These are phyloP conservation scores for Acanthamoeba divionensis DNA, from an alignment of 208 protist species.

Conservation along the genomic window DNA sequence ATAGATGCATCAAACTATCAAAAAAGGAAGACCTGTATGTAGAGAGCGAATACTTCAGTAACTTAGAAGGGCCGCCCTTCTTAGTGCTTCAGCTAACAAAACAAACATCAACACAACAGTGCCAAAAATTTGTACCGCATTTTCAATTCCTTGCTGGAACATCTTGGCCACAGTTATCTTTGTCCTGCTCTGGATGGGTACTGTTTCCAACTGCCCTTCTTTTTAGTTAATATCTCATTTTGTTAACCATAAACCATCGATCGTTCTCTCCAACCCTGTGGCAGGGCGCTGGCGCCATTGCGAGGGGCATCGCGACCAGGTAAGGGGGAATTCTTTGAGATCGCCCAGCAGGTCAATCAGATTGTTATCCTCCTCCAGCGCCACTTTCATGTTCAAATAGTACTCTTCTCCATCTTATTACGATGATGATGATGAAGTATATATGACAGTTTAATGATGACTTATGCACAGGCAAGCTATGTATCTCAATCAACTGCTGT, in stretches of 20 bases:
- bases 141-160: not conserved
- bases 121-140: not conserved
- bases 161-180: conserved; percentile 19
- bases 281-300: not conserved
- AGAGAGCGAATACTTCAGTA: not conserved
- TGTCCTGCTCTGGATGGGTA: conserved; percentile 3
- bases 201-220: not conserved
- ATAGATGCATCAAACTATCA: conserved; percentile 21
- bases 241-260: not conserved
- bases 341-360: conserved; percentile 28
- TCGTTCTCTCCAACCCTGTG: not conserved
- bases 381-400: conserved; percentile 27
- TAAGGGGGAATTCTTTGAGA: not conserved
- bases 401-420: not conserved
- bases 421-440: too few species aligned
- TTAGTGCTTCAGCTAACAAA: not conserved
- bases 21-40: not conserved
- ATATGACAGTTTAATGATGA: too few species aligned
- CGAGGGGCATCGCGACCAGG: not conserved
- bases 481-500: not conserved
- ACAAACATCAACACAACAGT: not conserved
- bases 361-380: conserved; percentile 40
- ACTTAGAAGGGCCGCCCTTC: not conserved
- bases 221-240: not conserved
- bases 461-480: not conserved